Conservation (phyloP, 768 basidiomycete species). For the Tylopilus felleus region DNA sequence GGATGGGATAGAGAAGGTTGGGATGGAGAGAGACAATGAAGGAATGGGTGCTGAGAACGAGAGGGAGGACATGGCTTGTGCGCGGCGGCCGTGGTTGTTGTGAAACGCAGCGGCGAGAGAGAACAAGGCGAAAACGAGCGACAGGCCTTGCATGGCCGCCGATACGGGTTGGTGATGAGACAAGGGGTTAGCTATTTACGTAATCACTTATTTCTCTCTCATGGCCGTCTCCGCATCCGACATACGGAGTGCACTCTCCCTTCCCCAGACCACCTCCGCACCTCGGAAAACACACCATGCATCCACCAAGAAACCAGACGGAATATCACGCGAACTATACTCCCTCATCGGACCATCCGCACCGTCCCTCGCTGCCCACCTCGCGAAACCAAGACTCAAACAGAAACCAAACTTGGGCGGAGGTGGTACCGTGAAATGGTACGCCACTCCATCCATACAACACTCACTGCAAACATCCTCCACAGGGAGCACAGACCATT, state of each 20-base stretch:
- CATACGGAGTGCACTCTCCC: slow-evolving; percentile 77
- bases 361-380: slow-evolving; percentile 77
- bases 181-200: background rate
- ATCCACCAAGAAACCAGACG: slow-evolving; percentile 68
- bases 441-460: slow-evolving; percentile 2
- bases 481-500: slow-evolving; percentile 77
- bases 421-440: slow-evolving; percentile 72
- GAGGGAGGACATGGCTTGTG: background rate
- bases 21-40: background rate
- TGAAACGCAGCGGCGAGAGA: background rate
- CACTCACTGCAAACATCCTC: background rate
- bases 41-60: background rate
- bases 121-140: background rate
- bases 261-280: slow-evolving; percentile 40
- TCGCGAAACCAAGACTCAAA: slow-evolving; percentile 80
- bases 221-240: slow-evolving; percentile 78
- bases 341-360: slow-evolving; percentile 93
- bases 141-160: background rate
- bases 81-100: background rate
- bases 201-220: background rate
- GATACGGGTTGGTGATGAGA: background rate
- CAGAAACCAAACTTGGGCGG: slow-evolving; percentile 77
- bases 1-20: background rate
- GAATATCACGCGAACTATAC: slow-evolving; percentile 90
- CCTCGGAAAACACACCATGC: slow-evolving; percentile 41